These are phyloP conservation scores for Priceomyces melissophilus DNA, from an alignment of 805 yeast genomes.

Conservation along the genomic window DNA sequence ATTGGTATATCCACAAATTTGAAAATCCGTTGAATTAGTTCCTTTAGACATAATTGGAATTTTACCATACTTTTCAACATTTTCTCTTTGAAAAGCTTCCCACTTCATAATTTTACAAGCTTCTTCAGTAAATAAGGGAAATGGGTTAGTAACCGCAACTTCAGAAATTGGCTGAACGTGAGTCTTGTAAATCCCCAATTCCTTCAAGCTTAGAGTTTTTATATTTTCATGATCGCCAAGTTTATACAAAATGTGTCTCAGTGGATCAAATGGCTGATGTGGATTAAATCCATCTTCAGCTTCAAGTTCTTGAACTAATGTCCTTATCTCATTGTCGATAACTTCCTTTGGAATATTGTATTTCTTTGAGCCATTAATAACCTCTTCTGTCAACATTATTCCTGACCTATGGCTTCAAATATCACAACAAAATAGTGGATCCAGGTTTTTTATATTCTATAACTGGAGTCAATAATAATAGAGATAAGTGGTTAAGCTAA, in stretches of 20 bases:
- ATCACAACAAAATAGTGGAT: too few species aligned
- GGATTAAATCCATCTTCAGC: constrained; percentile 1
- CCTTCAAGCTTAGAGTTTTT: constrained; percentile 33
- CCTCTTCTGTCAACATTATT: constrained; percentile 2
- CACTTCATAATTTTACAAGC: constrained; percentile 27
- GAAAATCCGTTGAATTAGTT: constrained; percentile 28
- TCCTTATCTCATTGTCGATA: constrained; percentile 8
- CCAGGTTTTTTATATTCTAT: too few species aligned
- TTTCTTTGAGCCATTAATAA: constrained; percentile 1
- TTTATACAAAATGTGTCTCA: constrained; percentile 9
- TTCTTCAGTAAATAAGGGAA: constrained; percentile 27
- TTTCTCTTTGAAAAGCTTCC: constrained; percentile 21
- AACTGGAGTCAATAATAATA: too few species aligned
- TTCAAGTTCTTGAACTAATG: constrained; percentile 8
- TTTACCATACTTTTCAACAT: constrained; percentile 20
- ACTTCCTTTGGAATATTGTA: constrained; percentile 7
- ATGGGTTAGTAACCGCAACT: constrained; percentile 29
- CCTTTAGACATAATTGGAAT: constrained; percentile 21
- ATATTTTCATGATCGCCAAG: constrained; percentile 26
- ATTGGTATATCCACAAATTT: constrained; percentile 21
- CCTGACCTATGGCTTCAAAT: too few species aligned
- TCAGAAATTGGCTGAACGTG: constrained; percentile 31
- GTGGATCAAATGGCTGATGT: not conserved
- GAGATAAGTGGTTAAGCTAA: too few species aligned
- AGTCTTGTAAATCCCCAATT: constrained; percentile 33